Evolutionary conservation across 805 yeast genomes (phyloP), one percentile per base, ranked within the genome.

Genomic region (Pichia nanzhaoensis): DNA sequence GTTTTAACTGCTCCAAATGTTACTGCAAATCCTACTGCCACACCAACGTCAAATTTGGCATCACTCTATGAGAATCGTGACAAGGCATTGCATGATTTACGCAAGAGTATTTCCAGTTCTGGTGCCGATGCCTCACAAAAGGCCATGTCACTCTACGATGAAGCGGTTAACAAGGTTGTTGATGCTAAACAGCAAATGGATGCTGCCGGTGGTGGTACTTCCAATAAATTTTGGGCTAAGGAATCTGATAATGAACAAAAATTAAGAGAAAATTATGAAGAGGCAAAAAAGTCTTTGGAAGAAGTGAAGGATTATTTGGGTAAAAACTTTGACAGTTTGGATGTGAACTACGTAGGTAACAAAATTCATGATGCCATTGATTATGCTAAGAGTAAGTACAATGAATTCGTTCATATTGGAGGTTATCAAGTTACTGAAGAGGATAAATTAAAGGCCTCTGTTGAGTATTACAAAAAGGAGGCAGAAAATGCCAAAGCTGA

Each of bases 171-270:
- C 17, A 52, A 55, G n/a, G 46, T 54, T 4, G 58, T 59, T 12
- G 68, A 63, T 32, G 64, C 64, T 4, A 60, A 63, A 46, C 55
- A 60, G 38, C 58, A 66, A 28, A 57, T 67, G 12, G 60, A 61
- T 6, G 68, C 70, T 66, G 33, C 21, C 14, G 12, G 20, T 27
- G 48, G 46, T 17, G 33, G 10, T 24, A 10, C 28, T 7, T 24
- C 16, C 33, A 5, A 30, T 14, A 31, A 37, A n/a, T 45, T 47
- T 24, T 48, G 49, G 41, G 48, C 50, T 13, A 21, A 30, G 33
- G 16, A 28, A 10, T 51, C 62, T 31, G 54, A 53, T 19, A 54
- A 57, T 67, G 61, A 58, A 49, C 52, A 54, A 6, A n/a, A 46
- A 19, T 46, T 51, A 9, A 41, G 32, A 30, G n/a, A 49, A 18